phyloP scores from a whole-genome alignment of 345 rosid genomes.

The Brassica cretica region DNA sequence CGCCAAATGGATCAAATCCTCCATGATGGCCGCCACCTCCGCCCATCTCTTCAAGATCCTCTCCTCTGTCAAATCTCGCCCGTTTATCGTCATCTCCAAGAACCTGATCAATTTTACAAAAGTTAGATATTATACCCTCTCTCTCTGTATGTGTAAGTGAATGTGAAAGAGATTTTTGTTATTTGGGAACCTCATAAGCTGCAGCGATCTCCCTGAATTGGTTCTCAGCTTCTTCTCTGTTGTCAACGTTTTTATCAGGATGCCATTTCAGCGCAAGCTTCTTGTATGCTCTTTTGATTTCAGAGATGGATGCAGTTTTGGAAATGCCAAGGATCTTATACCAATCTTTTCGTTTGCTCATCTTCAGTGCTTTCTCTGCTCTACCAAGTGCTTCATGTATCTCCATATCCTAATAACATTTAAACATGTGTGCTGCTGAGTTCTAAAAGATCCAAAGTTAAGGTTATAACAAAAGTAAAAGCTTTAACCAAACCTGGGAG shows the following conservation, averaged over 20 bases:
- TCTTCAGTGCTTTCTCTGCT: slow-evolving; percentile 95
- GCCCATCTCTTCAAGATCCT: slow-evolving; percentile 87
- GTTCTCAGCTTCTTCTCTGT: slow-evolving; percentile 95
- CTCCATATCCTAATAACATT: slow-evolving; percentile 63
- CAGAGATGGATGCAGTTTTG: slow-evolving; percentile 71
- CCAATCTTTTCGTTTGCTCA: slow-evolving; percentile 98
- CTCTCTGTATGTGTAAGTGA: not conserved
- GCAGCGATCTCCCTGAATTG: slow-evolving; percentile 92
- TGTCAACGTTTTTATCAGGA: slow-evolving; percentile 92
- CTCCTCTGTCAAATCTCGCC: slow-evolving; percentile 86
- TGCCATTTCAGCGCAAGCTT: slow-evolving; percentile 98
- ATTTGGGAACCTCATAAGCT: slow-evolving; percentile 77
- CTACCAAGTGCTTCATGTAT: slow-evolving; percentile 75
- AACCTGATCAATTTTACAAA: slow-evolving; percentile 47
- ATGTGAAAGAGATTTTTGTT: slow-evolving; percentile 10
- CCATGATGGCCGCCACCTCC: slow-evolving; percentile 70
- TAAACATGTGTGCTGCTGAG: slow-evolving; percentile 8
- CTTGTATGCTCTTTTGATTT: slow-evolving; percentile 94
- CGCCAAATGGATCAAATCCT: slow-evolving; percentile 83
- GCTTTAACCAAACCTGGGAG: slow-evolving; percentile 67
- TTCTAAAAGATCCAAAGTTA: not conserved
- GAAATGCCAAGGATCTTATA: slow-evolving; percentile 87
- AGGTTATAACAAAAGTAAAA: not conserved
- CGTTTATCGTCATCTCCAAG: slow-evolving; percentile 94
- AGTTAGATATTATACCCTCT: not conserved